A percentile compares a stretch with the other conserved stretches of the same genome.
Evolutionary conservation across 1,139 yeast species (phyloP).

Genomic region (Debaryomyces fabryi): DNA sequence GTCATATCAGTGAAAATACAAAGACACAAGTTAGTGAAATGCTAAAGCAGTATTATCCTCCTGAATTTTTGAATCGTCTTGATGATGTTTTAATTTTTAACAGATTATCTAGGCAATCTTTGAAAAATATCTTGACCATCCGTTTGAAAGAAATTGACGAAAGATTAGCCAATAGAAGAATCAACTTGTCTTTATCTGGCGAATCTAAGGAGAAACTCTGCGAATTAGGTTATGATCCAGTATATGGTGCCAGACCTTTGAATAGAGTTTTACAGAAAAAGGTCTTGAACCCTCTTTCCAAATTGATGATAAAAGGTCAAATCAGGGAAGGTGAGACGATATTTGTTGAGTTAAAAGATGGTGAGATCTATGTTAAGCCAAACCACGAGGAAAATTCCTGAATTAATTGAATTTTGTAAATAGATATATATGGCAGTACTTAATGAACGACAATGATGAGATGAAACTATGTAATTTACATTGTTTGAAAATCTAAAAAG

Average conservation of each 20-base stretch:
- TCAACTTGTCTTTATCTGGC: slow-evolving; percentile 56
- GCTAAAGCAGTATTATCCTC: slow-evolving; percentile 78
- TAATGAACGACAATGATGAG: not conserved
- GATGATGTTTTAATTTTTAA: slow-evolving; percentile 92
- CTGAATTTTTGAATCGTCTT: slow-evolving; percentile 90
- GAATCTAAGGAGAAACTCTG: slow-evolving; percentile 78
- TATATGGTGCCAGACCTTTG: slow-evolving; percentile 95
- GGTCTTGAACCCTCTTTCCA: slow-evolving; percentile 84
- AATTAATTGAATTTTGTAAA: slow-evolving; percentile 2
- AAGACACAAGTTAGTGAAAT: slow-evolving; percentile 63
- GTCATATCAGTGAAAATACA: slow-evolving; percentile 51
- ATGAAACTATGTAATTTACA: not conserved
- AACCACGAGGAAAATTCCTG: slow-evolving; percentile 40
- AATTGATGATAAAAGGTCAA: slow-evolving; percentile 75
- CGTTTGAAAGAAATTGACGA: slow-evolving; percentile 79
- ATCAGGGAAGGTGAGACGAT: slow-evolving; percentile 72
- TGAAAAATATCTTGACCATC: slow-evolving; percentile 79
- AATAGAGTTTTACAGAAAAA: slow-evolving; percentile 85
- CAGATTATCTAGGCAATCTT: slow-evolving; percentile 73
- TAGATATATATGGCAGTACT: not conserved
- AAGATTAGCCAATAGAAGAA: slow-evolving; percentile 78
- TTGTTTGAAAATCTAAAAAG: not conserved
- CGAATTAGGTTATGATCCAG: slow-evolving; percentile 83
- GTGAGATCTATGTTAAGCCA: slow-evolving; percentile 42
- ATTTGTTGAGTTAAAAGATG: slow-evolving; percentile 30